These are phyloP conservation scores for Saturnispora dispora DNA, from an alignment of 805 yeast genomes.

Conservation along the genomic window DNA sequence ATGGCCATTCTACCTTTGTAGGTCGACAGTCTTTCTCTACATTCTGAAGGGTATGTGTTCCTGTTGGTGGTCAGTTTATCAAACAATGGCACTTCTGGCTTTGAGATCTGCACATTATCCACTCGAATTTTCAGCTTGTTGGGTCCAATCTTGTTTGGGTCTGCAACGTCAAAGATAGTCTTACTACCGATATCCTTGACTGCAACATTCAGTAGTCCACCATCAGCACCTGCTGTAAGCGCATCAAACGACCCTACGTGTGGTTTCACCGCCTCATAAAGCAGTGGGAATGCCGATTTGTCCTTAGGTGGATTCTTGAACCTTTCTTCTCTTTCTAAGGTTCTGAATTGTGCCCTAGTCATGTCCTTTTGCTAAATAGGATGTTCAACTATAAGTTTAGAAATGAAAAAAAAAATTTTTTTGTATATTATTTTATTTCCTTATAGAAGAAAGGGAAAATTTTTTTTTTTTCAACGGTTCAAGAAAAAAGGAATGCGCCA, in stretches of 20 bases:
- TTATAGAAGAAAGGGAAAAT: no score
- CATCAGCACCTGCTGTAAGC: slow-evolving; percentile 76
- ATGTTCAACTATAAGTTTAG: not conserved
- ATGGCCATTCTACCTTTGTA: slow-evolving; percentile 73
- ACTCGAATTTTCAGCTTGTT: slow-evolving; percentile 77
- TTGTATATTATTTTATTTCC: not conserved
- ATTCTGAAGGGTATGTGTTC: slow-evolving; percentile 72
- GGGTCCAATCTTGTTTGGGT: slow-evolving; percentile 54
- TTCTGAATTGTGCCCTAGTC: slow-evolving; percentile 54
- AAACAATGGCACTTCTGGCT: slow-evolving; percentile 63
- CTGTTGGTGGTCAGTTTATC: slow-evolving; percentile 74
- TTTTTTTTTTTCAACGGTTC: not conserved
- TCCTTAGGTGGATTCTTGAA: slow-evolving; percentile 87
- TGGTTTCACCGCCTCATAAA: slow-evolving; percentile 86
- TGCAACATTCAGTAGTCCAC: slow-evolving; percentile 77
- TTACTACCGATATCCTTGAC: slow-evolving; percentile 83
- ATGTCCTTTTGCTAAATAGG: slow-evolving; percentile 7
- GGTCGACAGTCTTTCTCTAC: slow-evolving; percentile 82
- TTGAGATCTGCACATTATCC: slow-evolving; percentile 81
- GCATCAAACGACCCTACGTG: slow-evolving; percentile 97
- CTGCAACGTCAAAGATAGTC: slow-evolving; percentile 75
- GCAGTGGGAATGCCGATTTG: slow-evolving; percentile 68
- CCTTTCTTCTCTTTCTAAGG: slow-evolving; percentile 80
- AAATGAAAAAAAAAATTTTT: slow-evolving; percentile 1
- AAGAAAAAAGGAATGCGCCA: no score